These are phyloP conservation scores for Begonia peltatifolia DNA, from an alignment of 306 rosid species.

Conservation along the genomic window DNA sequence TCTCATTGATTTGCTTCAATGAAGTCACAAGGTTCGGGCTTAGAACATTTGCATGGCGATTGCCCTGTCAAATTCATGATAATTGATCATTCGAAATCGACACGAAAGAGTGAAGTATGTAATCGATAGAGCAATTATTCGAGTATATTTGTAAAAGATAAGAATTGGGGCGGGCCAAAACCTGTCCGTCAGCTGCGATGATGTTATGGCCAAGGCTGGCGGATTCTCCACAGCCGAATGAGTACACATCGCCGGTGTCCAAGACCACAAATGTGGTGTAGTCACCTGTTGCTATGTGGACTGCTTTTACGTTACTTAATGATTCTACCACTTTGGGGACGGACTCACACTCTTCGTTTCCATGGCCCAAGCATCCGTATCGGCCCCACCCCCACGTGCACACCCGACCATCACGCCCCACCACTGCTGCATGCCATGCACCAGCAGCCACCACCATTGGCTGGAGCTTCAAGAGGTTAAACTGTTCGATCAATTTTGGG, in stretches of 20 bases:
- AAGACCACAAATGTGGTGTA: slow-evolving; percentile 87
- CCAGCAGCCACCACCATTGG: slow-evolving; percentile 87
- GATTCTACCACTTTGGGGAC: slow-evolving; percentile 81
- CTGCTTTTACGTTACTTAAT: slow-evolving; percentile 57
- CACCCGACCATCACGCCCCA: slow-evolving; percentile 83
- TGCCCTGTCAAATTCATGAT: slow-evolving; percentile 28
- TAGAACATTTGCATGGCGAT: slow-evolving; percentile 50
- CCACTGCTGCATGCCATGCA: slow-evolving; percentile 99
- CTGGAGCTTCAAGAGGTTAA: slow-evolving; percentile 59
- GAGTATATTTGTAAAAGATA: no score
- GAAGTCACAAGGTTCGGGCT: slow-evolving; percentile 68
- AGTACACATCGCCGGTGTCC: slow-evolving; percentile 70
- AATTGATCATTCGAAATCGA: no score
- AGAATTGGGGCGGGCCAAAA: slow-evolving; percentile 14
- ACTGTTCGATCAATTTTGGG: slow-evolving; percentile 71
- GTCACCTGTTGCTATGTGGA: slow-evolving; percentile 88
- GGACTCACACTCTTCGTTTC: slow-evolving; percentile 81
- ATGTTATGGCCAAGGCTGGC: slow-evolving; percentile 80
- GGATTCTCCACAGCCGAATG: slow-evolving; percentile 95
- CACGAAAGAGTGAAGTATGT: no score
- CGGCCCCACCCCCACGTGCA: slow-evolving; percentile 99
- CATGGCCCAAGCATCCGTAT: slow-evolving; percentile 92
- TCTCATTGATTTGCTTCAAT: slow-evolving; percentile 56
- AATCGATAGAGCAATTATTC: no score
- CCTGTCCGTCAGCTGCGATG: slow-evolving; percentile 40